phyloP scores from a whole-genome alignment of 169 alveolate species.

The Miamiensis avidus region DNA sequence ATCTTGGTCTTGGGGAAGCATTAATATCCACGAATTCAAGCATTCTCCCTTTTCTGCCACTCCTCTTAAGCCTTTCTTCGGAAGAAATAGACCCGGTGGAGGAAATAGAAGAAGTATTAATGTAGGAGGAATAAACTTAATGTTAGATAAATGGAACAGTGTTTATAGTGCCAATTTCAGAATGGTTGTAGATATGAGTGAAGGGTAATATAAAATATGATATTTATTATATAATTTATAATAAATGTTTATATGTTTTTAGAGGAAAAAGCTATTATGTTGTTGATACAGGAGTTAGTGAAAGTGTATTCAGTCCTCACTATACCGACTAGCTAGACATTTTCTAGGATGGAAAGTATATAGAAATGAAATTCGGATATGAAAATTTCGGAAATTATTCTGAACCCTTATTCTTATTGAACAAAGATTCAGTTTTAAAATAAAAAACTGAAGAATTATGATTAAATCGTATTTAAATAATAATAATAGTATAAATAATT shows the following conservation, averaged over 20 bases:
- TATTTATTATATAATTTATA: slow-evolving; percentile 3
- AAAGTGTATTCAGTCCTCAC: slow-evolving; percentile 22
- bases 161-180: slow-evolving; percentile 26
- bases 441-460: no score
- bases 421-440: no score
- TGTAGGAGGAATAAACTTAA: slow-evolving; percentile 22
- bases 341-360: slow-evolving; percentile 5
- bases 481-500: no score
- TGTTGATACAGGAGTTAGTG: slow-evolving; percentile 45
- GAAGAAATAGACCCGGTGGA: slow-evolving; percentile 13
- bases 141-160: slow-evolving; percentile 24
- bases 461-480: no score
- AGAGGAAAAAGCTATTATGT: slow-evolving; percentile 31
- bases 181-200: background rate
- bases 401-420: no score
- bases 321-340: slow-evolving; percentile 32
- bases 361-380: slow-evolving; percentile 36
- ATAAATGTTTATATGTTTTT: slow-evolving; percentile 6
- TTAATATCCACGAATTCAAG: slow-evolving; percentile 19
- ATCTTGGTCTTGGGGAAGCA: slow-evolving; percentile 40
- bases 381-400: background rate
- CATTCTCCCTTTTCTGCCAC: slow-evolving; percentile 34
- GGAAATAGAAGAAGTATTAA: slow-evolving; percentile 31
- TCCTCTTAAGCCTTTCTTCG: slow-evolving; percentile 28
- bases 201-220: background rate